Percentiles rank a stretch among this genome's conserved stretches.
phyloP scores from a whole-genome alignment of 495 filamentous ascomycete species.

The Letharia columbiana region DNA sequence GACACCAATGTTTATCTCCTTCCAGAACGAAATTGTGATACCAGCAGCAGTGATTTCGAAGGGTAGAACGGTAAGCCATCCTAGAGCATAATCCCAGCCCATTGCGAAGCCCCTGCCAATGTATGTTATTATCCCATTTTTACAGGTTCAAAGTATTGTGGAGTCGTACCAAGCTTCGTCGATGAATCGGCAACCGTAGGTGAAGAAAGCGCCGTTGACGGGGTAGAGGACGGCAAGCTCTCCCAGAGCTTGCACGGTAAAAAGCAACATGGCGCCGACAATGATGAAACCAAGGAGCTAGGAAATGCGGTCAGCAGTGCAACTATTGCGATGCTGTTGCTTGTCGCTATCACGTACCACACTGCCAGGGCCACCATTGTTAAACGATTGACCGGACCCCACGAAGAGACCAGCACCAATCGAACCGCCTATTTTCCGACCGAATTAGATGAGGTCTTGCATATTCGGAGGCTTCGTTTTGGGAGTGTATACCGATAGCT shows the following conservation, averaged over 20 bases:
- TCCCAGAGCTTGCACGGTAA: constrained; percentile 56
- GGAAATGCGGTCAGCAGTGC: constrained; percentile 19
- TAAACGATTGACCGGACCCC: constrained; percentile 38
- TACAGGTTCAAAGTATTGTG: background rate
- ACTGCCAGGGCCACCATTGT: constrained; percentile 36
- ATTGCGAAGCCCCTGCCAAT: constrained; percentile 39
- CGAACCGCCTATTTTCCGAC: constrained; percentile 33
- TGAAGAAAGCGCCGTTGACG: constrained; percentile 53
- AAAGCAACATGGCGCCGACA: constrained; percentile 46
- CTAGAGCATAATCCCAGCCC: constrained; percentile 62
- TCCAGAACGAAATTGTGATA: constrained; percentile 71
- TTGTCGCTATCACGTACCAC: constrained; percentile 30
- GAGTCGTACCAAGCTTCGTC: constrained; percentile 44
- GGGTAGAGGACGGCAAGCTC: constrained; percentile 65
- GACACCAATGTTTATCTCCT: constrained; percentile 47
- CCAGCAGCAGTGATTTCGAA: constrained; percentile 69
- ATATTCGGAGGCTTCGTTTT: background rate
- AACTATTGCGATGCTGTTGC: background rate
- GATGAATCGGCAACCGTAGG: constrained; percentile 47
- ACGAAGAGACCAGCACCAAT: constrained; percentile 50
- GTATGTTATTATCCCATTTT: constrained; percentile 8
- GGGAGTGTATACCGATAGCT: constrained; percentile 47
- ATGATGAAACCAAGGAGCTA: constrained; percentile 42
- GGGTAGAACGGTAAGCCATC: constrained; percentile 54
- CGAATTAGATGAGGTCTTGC: background rate